These are phyloP conservation scores for Panaeolus papilionaceus DNA, from an alignment of 768 basidiomycete species.

Conservation along the genomic window DNA sequence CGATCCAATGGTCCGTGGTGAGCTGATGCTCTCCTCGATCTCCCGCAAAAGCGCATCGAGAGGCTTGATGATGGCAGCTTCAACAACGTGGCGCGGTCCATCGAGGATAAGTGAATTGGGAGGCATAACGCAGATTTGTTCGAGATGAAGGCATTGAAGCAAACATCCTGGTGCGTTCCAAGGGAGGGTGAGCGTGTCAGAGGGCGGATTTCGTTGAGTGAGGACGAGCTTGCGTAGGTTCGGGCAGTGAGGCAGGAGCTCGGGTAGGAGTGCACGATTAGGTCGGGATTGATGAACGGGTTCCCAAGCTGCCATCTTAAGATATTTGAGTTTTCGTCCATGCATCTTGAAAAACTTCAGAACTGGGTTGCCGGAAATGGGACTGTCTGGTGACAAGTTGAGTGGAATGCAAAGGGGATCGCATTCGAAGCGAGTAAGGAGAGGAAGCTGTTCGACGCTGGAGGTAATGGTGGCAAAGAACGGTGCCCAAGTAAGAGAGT, in stretches of 20 bases:
- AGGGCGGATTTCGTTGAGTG: slow-evolving; percentile 30
- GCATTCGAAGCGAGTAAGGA: slow-evolving; percentile 48
- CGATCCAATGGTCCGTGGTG: neutral
- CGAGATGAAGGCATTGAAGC: slow-evolving; percentile 23
- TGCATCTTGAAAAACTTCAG: slow-evolving; percentile 43
- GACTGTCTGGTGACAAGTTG: slow-evolving; percentile 26
- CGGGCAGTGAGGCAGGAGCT: slow-evolving; percentile 43
- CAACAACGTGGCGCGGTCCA: slow-evolving; percentile 44
- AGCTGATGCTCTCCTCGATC: slow-evolving; percentile 33
- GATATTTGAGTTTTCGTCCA: slow-evolving; percentile 46
- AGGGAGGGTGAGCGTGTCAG: slow-evolving; percentile 36
- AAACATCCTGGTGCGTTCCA: slow-evolving; percentile 38
- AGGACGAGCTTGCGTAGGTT: slow-evolving; percentile 50
- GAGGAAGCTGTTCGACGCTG: slow-evolving; percentile 42
- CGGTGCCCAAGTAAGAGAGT: slow-evolving; percentile 42
- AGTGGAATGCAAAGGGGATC: slow-evolving; percentile 42
- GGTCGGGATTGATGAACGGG: slow-evolving; percentile 25
- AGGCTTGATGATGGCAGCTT: slow-evolving; percentile 46
- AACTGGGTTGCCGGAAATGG: neutral
- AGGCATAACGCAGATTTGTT: slow-evolving; percentile 52
- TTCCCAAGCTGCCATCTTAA: slow-evolving; percentile 42
- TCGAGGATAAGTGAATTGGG: slow-evolving; percentile 41
- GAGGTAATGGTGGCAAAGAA: slow-evolving; percentile 44
- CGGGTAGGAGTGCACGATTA: slow-evolving; percentile 31
- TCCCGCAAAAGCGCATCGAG: slow-evolving; percentile 45